Percentiles rank a stretch among this genome's conserved stretches.
Evolutionary conservation across 2,329 filamentous ascomycete genomes (phyloP).

Genomic region (Pseudocercospora cruenta): DNA sequence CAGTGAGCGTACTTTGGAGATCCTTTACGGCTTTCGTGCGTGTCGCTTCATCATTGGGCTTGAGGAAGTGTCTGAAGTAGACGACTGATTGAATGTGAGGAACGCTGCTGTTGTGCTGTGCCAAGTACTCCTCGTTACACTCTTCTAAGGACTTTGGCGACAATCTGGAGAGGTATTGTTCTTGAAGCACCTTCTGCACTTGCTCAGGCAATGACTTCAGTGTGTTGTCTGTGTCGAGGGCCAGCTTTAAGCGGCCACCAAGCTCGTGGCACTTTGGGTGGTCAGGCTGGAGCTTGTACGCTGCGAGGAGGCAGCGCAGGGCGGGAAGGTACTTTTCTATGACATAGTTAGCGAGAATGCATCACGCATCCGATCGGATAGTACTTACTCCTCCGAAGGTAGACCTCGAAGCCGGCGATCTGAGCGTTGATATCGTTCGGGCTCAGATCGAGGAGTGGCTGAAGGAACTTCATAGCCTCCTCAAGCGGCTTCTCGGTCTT

Average conservation of each 20-base stretch:
- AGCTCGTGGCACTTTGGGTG: conserved; percentile 78
- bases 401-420: conserved; percentile 86
- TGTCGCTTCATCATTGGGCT: conserved; percentile 56
- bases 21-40: conserved; percentile 63
- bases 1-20: conserved; percentile 61
- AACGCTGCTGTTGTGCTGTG: conserved; percentile 64
- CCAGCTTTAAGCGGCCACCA: conserved; percentile 63
- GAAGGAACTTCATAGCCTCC: conserved; percentile 85
- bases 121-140: conserved; percentile 68
- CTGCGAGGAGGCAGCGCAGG: conserved; percentile 79
- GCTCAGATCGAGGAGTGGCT: conserved; percentile 78
- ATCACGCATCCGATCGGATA: background rate
- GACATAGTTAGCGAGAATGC: conserved; percentile 14
- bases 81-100: conserved; percentile 67
- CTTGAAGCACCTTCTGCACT: conserved; percentile 69
- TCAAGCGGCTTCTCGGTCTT: conserved; percentile 72
- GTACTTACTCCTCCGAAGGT: conserved; percentile 75
- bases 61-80: conserved; percentile 62
- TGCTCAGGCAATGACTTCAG: conserved; percentile 65
- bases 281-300: conserved; percentile 68
- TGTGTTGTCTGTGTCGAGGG: conserved; percentile 46
- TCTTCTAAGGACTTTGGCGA: conserved; percentile 55
- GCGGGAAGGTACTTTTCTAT: conserved; percentile 82
- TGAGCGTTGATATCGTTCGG: conserved; percentile 82
- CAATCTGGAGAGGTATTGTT: conserved; percentile 61